These are phyloP conservation scores for Kodamaea neixiangensis DNA, from an alignment of 805 yeast genomes.

Conservation along the genomic window DNA sequence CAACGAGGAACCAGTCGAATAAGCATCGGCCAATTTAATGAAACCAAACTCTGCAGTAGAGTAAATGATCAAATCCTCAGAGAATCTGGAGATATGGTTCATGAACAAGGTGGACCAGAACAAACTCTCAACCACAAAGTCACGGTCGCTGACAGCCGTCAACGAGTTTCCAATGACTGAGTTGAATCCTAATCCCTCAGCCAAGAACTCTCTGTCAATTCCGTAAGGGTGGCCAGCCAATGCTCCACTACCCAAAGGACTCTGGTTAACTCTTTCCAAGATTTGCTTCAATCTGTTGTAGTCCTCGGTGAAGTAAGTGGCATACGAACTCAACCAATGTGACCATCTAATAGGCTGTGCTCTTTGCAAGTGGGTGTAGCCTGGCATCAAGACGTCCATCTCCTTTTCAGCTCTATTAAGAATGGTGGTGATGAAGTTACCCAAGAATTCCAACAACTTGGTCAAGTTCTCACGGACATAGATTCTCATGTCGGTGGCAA, in stretches of 20 bases:
- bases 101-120: constrained; percentile 94
- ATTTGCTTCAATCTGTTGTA: constrained; percentile 81
- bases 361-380: constrained; percentile 96
- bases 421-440: constrained; percentile 66
- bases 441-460: constrained; percentile 57
- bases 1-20: constrained; percentile 95
- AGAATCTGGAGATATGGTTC: constrained; percentile 93
- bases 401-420: constrained; percentile 78
- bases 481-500: constrained; percentile 97
- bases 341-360: constrained; percentile 99
- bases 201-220: constrained; percentile 91
- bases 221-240: constrained; percentile 99
- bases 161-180: constrained; percentile 93
- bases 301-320: constrained; percentile 92
- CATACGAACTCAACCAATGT: constrained; percentile 94
- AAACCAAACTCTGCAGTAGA: constrained; percentile 98
- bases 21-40: constrained; percentile 91
- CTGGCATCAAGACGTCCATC: constrained; percentile 95
- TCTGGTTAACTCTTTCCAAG: constrained; percentile 76
- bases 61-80: constrained; percentile 93
- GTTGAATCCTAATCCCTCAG: constrained; percentile 73
- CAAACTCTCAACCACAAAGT: constrained; percentile 91
- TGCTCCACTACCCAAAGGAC: constrained; percentile 97
- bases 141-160: constrained; percentile 97
- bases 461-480: constrained; percentile 80